Base-by-base conservation (phyloP, 495 filamentous ascomycete genomes). In the Xylaria bambusicola region DNA sequence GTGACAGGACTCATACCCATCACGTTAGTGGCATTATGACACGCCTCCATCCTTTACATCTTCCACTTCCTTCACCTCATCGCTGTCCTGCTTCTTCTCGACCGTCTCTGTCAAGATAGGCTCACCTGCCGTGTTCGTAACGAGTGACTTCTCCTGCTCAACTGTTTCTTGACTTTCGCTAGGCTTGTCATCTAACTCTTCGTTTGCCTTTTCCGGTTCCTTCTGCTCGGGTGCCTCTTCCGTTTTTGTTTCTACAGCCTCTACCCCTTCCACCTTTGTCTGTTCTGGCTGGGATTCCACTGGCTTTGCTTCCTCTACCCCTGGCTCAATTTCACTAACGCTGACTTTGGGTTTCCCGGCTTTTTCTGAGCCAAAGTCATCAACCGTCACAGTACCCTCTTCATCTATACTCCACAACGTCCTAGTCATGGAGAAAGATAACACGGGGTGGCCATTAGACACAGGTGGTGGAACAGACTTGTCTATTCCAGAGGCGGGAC, bases 81-180 rank as follows among this genome's bases (percentile, higher is more conserved):
- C 64, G 4, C 63, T 50, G 1, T 68, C 57, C 13, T 62, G 70
- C 23, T 69, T 66, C 62, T 74, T 71, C 60, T 73, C 62, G 51
- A 78, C 60, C 18, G 69, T 65, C 47, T 76, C 77, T 57, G 70
- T 64, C 40, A 79, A 54, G 24, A 80, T 69, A 1, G 80, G 69
- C 67, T 86, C 84, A 40, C 82, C 84, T 10, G 84, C 80, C n/a
- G 71, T 78, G 58, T 85, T 85, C 52, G 80, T 80, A 52, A 73
- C 80, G 3, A 85, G 65, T 1, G 79, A 69, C 62, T 73, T 73
- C 4, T 59, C 68, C 41, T 67, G 67, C 36, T 71, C 71, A 31
- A 35, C 57, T 12, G 13, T 51, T 21, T 40, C 24, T 56, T 50
- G 45, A 27, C 5, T 36, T 59, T 65, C 55, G 24, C 41, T 31